phyloP scores from a whole-genome alignment of 192 early-diverging fungal species.

The Backusella liffmaniae region DNA sequence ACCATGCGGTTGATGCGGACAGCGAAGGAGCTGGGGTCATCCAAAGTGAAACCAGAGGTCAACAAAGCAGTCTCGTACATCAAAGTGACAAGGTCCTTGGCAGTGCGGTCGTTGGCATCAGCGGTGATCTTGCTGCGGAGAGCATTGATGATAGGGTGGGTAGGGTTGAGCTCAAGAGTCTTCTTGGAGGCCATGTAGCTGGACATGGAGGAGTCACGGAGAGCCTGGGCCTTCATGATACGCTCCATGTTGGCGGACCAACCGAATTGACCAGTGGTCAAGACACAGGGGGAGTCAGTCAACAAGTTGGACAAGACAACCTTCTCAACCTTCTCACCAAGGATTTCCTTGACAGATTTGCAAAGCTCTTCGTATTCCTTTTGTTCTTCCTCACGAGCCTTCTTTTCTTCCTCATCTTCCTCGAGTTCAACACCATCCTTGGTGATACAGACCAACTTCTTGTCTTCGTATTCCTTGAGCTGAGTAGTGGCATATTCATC shows the following conservation, averaged over 20 bases:
- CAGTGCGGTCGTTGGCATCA: slow-evolving; percentile 98
- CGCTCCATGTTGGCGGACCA: slow-evolving; percentile 99
- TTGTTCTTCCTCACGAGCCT: slow-evolving; percentile 90
- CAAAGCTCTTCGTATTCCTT: slow-evolving; percentile 86
- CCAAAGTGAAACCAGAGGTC: slow-evolving; percentile 95
- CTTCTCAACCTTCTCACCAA: slow-evolving; percentile 98
- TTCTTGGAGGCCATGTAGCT: slow-evolving; percentile 99
- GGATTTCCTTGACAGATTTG: slow-evolving; percentile 95
- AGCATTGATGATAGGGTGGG: slow-evolving; percentile 92
- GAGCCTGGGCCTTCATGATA: slow-evolving; percentile 99
- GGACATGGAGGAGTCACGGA: slow-evolving; percentile 98
- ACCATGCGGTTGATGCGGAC: slow-evolving; percentile 99
- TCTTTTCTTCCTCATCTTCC: slow-evolving; percentile 99
- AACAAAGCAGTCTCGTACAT: slow-evolving; percentile 95
- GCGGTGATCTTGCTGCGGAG: slow-evolving; percentile 90
- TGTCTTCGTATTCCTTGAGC: slow-evolving; percentile 99
- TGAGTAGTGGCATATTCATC: slow-evolving; percentile 99
- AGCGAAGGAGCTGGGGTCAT: slow-evolving; percentile 92
- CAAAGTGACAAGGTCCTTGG: slow-evolving; percentile 94
- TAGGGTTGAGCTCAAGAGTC: slow-evolving; percentile 97
- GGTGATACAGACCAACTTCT: slow-evolving; percentile 97
- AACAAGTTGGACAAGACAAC: slow-evolving; percentile 89
- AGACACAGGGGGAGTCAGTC: slow-evolving; percentile 95
- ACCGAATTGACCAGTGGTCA: slow-evolving; percentile 98
- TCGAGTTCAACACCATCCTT: slow-evolving; percentile 99